Evolutionary conservation across 169 alveolate species (phyloP), one percentile per base, ranked within the genome.

Genomic region (Cryptosporidium xiaoi): DNA sequence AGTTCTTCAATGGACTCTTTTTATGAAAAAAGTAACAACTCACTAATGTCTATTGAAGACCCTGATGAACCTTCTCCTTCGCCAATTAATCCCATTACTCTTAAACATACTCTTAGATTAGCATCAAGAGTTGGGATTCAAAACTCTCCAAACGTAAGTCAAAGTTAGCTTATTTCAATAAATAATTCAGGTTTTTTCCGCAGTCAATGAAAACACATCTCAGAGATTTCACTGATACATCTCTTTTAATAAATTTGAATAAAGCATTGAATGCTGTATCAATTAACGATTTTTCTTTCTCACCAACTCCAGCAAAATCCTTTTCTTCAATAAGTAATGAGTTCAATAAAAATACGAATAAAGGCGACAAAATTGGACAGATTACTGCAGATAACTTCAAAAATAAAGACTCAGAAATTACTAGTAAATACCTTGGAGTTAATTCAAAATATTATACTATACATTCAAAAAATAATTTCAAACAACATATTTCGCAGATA

Each of bases 1-100:
- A 40, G 10, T 6, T 8, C 48, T 40, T 40, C 48, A 40, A 20
- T 40, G 48, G 0, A 40, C 10, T 40, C 48, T 6, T 40, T 40
- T 53, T 12, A n/a, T 53, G 58, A 56, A 12, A 31, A 24, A 8
- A 53, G 71, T 34, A 51, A 18, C 18, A 56, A 12, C 62, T 77
- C 87, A 24, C 77, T 77, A 6, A 77, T 77, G 87, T 77, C 87
- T 24, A 24, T 77, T 3, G 87, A 62, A 31, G 87, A 77, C 29
- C 87, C 87, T 31, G 71, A 77, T 77, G 87, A 77, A 36, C 87
- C 87, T 16, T 77, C 87, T 40, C 87, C 87, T 46, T 77, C 87
- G 33, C 87, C 87, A 27, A 56, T 77, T n/a, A 77, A 77, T 77
- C 87, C 87, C 36, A 62, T 77, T 5, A 77, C 69, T 20, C 87